Conservation (phyloP, 2,329 filamentous ascomycete species). For the Hirsutella rhossiliensis region DNA sequence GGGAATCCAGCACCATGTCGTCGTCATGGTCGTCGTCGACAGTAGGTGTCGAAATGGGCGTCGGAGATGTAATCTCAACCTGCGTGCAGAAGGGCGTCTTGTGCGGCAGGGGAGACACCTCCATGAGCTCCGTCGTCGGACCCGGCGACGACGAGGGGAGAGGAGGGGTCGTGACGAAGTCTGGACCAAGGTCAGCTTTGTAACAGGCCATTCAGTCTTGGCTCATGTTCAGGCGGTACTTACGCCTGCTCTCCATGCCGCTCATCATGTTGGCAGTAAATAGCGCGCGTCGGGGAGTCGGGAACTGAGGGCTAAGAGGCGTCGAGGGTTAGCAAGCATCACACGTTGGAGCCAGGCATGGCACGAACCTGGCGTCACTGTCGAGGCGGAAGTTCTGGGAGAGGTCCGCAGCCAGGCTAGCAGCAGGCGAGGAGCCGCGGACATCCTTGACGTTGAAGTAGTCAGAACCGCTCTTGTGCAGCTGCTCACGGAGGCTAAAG, state of each 20-base stretch:
- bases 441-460: constrained; percentile 74
- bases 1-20: constrained; percentile 45
- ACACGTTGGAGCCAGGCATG: background rate
- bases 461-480: constrained; percentile 49
- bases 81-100: constrained; percentile 59
- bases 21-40: constrained; percentile 19
- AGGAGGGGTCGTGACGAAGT: constrained; percentile 72
- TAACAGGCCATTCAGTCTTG: background rate
- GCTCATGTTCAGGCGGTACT: constrained; percentile 11
- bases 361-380: constrained; percentile 61
- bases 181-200: constrained; percentile 24
- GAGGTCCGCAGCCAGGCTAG: constrained; percentile 83
- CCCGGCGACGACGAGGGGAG: constrained; percentile 73
- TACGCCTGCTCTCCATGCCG: constrained; percentile 23
- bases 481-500: constrained; percentile 71
- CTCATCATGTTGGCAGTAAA: constrained; percentile 27
- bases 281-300: constrained; percentile 27
- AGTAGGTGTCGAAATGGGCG: constrained; percentile 41
- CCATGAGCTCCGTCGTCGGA: constrained; percentile 66
- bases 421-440: constrained; percentile 78
- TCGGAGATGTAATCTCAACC: constrained; percentile 61
- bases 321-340: constrained; percentile 1
- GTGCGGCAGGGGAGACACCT: constrained; percentile 86
- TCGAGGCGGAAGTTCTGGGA: constrained; percentile 97
- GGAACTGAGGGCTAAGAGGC: constrained; percentile 24